Evolutionary conservation across 2,329 filamentous ascomycete species (phyloP).

Genomic region (Diaporthe sp.): DNA sequence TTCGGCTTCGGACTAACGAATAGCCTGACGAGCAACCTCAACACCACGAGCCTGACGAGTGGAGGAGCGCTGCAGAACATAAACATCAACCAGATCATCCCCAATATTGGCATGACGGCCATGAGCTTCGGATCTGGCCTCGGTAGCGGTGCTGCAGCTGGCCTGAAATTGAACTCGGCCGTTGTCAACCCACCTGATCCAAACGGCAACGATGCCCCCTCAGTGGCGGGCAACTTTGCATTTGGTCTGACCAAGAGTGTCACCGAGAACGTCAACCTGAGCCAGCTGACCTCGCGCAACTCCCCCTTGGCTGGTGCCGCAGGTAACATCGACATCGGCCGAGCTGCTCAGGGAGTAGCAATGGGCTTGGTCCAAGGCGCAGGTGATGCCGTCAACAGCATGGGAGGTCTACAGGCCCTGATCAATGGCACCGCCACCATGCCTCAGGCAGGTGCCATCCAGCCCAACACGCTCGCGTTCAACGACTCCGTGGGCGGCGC

Average conservation of each 20-base stretch:
- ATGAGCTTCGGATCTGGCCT: slow-evolving; percentile 36
- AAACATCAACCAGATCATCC: slow-evolving; percentile 46
- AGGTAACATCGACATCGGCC: slow-evolving; percentile 41
- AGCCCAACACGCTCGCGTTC: slow-evolving; percentile 45
- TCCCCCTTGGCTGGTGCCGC: slow-evolving; percentile 6
- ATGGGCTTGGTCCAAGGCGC: slow-evolving; percentile 52
- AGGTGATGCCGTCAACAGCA: slow-evolving; percentile 48
- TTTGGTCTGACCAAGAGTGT: slow-evolving; percentile 47
- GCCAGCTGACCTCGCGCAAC: slow-evolving; percentile 1
- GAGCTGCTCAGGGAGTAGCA: slow-evolving; percentile 51
- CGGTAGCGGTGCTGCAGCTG: slow-evolving; percentile 39
- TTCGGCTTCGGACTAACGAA: slow-evolving; percentile 42
- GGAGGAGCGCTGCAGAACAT: slow-evolving; percentile 40
- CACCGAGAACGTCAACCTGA: slow-evolving; percentile 41
- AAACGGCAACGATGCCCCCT: slow-evolving; percentile 8
- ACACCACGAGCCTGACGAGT: slow-evolving; percentile 37
- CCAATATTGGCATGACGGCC: slow-evolving; percentile 47
- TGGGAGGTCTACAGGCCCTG: slow-evolving; percentile 49
- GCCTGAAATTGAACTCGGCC: slow-evolving; percentile 35
- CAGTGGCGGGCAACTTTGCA: slow-evolving; percentile 43
- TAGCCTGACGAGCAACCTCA: slow-evolving; percentile 41
- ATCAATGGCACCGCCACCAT: slow-evolving; percentile 46
- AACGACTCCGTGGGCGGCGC: slow-evolving; percentile 52
- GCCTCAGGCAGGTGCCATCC: slow-evolving; percentile 39
- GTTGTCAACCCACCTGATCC: slow-evolving; percentile 20